Evolutionary conservation across 805 yeast species (phyloP).

Genomic region (Lipomyces kockii): DNA sequence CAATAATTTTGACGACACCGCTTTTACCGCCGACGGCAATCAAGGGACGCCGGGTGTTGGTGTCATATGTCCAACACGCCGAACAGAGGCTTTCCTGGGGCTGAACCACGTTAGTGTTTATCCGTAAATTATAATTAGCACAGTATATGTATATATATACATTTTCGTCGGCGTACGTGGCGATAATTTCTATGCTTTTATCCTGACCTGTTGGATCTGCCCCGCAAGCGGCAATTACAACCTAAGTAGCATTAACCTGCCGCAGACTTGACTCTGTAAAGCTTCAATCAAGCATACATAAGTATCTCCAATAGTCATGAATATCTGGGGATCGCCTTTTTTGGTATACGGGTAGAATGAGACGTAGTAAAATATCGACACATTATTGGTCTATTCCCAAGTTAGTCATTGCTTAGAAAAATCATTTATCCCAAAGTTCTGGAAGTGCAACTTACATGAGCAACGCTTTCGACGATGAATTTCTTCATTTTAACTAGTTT

Average conservation of each 20-base stretch:
- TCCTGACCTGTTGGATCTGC: conserved; percentile 3
- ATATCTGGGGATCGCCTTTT: conserved; percentile 18
- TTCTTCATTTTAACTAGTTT: conserved; percentile 9
- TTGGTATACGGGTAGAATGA: conserved; percentile 22
- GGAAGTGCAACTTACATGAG: conserved; percentile 13
- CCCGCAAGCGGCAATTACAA: conserved; percentile 18
- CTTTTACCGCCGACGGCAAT: conserved; percentile 35
- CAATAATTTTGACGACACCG: conserved; percentile 30
- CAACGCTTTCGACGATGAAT: conserved; percentile 14
- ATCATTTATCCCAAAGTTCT: not conserved
- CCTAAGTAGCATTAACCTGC: conserved; percentile 5
- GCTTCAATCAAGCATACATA: conserved; percentile 14
- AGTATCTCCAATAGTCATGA: conserved; percentile 30
- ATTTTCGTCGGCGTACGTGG: conserved; percentile 28
- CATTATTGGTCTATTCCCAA: conserved; percentile 15
- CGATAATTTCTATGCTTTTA: conserved; percentile 14
- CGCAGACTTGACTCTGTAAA: not conserved
- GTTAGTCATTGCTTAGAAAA: not conserved
- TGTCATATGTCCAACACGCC: conserved; percentile 23
- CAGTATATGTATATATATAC: conserved; percentile 5
- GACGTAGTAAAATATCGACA: conserved; percentile 28
- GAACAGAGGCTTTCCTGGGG: conserved; percentile 33
- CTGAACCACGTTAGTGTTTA: conserved; percentile 6
- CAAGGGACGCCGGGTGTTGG: conserved; percentile 26
- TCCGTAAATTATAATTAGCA: not conserved